Base-by-base conservation (phyloP, 1,139 yeast genomes). In the Blastobotrys capitulatus region DNA sequence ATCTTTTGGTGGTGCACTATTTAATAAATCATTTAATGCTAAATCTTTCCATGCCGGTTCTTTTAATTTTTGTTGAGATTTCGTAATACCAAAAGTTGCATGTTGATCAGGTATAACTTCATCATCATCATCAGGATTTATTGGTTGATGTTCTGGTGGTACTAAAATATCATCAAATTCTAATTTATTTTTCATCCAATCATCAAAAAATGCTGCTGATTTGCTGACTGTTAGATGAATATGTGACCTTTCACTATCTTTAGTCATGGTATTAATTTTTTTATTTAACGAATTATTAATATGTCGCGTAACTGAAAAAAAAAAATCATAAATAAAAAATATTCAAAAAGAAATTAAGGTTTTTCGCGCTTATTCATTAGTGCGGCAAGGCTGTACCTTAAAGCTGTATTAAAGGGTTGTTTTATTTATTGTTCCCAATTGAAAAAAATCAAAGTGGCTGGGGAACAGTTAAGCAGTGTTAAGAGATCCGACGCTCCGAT, bases 191-290 rank as follows among this genome's bases (percentile, higher is more conserved):
- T 60, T 50, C 50, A 61, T 61, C 73, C 72, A 70, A 32, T 68
- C 65, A 34, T 64, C 65, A 41, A 63, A 66, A 32, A 60, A 55
- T 7, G 61, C 54, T 18, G 60, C 68, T 6, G 62, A 50, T 34
- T 68, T 58, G 4, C 68, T 61, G n/a, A 58, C 50, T 4, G 58
- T 56, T 50, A 65, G 55, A 49, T 69, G 72, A 35, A 66, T 55
- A 25, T 65, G 67, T 16, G 69, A 59, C 32, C 71, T 53, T 38
- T 64, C 67, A 6, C 72, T 67, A 56, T 69, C 73, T 57, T 62
- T 61, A 49, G n/a, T n/a, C n/a, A n/a, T n/a, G 56, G 54, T 6
- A 9, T 10, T 19, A 5, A 3, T 19, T 35, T 35, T 19, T 35
- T 13, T 29, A 3, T 29, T 10, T 29, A 29, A 29, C 9, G n/a